Evolutionary conservation across 2,329 filamentous ascomycete species (phyloP).

Genomic region (Didymellaceae sp.): DNA sequence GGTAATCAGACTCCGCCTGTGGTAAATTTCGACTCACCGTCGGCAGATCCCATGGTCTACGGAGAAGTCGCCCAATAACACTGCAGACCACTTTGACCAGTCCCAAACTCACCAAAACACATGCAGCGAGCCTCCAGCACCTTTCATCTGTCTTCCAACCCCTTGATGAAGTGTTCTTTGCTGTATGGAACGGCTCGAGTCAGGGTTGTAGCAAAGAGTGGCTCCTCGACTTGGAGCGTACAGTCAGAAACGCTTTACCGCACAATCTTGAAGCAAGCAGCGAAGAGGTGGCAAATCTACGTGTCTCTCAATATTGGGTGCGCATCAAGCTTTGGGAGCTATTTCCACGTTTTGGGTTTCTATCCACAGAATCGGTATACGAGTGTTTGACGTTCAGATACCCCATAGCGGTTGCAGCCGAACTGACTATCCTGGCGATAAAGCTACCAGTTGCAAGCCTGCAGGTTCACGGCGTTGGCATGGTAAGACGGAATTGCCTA

Average conservation of each 20-base stretch:
- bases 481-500: constrained; percentile 22
- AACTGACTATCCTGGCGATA: constrained; percentile 57
- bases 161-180: constrained; percentile 70
- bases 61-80: constrained; percentile 72
- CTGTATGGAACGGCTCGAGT: constrained; percentile 71
- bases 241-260: constrained; percentile 64
- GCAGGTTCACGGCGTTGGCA: constrained; percentile 38
- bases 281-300: constrained; percentile 62
- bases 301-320: constrained; percentile 69
- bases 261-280: constrained; percentile 60
- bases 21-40: background rate
- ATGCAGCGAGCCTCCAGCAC: constrained; percentile 62
- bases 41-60: constrained; percentile 70
- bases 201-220: constrained; percentile 64
- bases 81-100: constrained; percentile 72
- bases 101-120: constrained; percentile 67
- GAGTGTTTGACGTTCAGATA: constrained; percentile 68
- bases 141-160: constrained; percentile 69
- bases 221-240: constrained; percentile 66
- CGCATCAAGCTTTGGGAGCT: constrained; percentile 70
- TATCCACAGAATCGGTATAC: constrained; percentile 56
- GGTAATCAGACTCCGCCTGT: constrained; percentile 14
- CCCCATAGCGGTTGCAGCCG: constrained; percentile 66
- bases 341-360: constrained; percentile 61
- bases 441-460: constrained; percentile 33